Conservation (phyloP, 2,329 filamentous ascomycete genomes). For the Colletotrichum echinochloae region DNA sequence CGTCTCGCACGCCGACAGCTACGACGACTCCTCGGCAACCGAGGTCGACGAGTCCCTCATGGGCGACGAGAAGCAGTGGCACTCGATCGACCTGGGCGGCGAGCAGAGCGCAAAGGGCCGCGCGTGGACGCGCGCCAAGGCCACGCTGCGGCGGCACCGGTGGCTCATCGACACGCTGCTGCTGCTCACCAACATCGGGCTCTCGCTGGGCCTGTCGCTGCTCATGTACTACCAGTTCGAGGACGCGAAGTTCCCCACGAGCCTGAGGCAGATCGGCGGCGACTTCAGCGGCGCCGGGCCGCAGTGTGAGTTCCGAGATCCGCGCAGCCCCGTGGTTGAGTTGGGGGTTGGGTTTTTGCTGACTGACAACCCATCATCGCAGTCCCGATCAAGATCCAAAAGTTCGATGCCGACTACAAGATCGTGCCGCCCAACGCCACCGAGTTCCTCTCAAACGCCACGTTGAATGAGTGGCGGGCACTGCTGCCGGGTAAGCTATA, state of each 20-base stretch:
- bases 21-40: conserved; percentile 30
- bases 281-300: conserved; percentile 53
- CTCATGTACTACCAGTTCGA: conserved; percentile 38
- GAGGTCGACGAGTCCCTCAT: conserved; percentile 35
- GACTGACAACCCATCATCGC: background rate
- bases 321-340: too few species aligned
- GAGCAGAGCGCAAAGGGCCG: background rate
- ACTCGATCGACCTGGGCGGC: conserved; percentile 20
- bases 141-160: conserved; percentile 14
- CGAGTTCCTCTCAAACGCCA: conserved; percentile 54
- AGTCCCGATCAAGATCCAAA: conserved; percentile 54
- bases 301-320: conserved; percentile 46
- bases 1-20: conserved; percentile 11
- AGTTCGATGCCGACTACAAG: conserved; percentile 53
- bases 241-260: conserved; percentile 22
- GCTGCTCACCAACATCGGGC: conserved; percentile 34
- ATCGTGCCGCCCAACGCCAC: conserved; percentile 54
- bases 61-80: conserved; percentile 39
- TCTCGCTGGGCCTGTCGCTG: conserved; percentile 33
- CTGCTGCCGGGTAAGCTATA: conserved; percentile 54
- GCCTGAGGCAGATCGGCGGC: conserved; percentile 52
- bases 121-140: conserved; percentile 26
- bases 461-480: conserved; percentile 53
- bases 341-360: conserved; percentile 25
- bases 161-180: conserved; percentile 37